Evolutionary conservation across 306 rosid species (phyloP).

Genomic region (Trichosanthes truncata): DNA sequence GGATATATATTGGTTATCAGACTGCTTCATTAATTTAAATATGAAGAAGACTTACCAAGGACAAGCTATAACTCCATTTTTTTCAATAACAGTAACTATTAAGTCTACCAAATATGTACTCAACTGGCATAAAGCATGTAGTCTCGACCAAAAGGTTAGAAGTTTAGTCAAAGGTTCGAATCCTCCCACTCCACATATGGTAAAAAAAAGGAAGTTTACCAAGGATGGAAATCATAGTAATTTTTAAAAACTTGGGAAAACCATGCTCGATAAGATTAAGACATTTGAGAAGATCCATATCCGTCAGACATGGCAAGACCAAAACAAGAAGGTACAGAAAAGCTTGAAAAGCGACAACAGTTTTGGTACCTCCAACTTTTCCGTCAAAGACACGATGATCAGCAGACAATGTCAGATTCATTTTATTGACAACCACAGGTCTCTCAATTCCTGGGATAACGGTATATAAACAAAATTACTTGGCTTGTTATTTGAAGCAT

Average conservation of each 20-base stretch:
- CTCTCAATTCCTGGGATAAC: slow-evolving; percentile 62
- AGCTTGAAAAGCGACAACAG: neutral
- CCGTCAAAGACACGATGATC: slow-evolving; percentile 95
- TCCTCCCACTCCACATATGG: too few species aligned
- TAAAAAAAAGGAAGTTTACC: too few species aligned
- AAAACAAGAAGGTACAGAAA: neutral
- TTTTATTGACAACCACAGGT: slow-evolving; percentile 57
- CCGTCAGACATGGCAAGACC: neutral
- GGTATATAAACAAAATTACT: slow-evolving; percentile 5
- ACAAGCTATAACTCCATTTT: neutral
- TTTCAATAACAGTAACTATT: neutral
- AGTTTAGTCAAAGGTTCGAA: too few species aligned
- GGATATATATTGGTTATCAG: too few species aligned
- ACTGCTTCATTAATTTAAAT: too few species aligned
- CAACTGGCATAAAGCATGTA: too few species aligned
- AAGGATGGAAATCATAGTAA: neutral
- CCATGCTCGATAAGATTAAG: neutral
- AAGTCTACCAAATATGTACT: too few species aligned
- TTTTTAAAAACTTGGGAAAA: neutral
- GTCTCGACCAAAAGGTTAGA: too few species aligned
- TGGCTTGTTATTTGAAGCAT: neutral
- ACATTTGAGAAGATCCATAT: neutral
- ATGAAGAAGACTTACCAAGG: neutral
- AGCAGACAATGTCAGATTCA: slow-evolving; percentile 81
- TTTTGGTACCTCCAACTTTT: slow-evolving; percentile 75